phyloP scores from a whole-genome alignment of 805 yeast species.

The Suhomyces tanzawaensis region DNA sequence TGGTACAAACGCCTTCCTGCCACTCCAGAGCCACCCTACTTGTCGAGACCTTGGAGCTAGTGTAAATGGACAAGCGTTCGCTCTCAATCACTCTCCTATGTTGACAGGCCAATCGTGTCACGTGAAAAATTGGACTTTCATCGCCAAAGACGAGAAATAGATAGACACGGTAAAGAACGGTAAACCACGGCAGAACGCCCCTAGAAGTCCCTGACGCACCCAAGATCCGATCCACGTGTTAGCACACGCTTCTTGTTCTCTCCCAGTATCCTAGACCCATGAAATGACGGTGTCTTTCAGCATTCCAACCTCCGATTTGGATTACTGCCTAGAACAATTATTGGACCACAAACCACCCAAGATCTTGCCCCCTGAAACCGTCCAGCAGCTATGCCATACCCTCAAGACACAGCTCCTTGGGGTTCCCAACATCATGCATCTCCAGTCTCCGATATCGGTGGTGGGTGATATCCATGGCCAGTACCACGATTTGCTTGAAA shows the following conservation, averaged over 20 bases:
- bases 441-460: conserved; percentile 84
- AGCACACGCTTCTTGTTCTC: not conserved
- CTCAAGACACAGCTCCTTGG: conserved; percentile 75
- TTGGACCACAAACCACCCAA: conserved; percentile 42
- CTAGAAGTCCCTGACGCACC: not conserved
- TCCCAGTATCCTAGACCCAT: too few species aligned
- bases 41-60: too few species aligned
- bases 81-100: too few species aligned
- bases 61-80: too few species aligned
- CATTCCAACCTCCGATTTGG: conserved; percentile 37
- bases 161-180: not conserved
- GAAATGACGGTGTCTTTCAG: conserved; percentile 30
- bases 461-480: conserved; percentile 99
- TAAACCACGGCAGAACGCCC: not conserved
- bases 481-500: conserved; percentile 88
- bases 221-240: not conserved
- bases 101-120: too few species aligned
- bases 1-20: too few species aligned
- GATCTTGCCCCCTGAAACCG: conserved; percentile 39
- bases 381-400: conserved; percentile 50
- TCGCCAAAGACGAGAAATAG: not conserved
- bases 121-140: too few species aligned
- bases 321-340: conserved; percentile 42
- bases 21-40: too few species aligned
- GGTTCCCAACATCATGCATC: conserved; percentile 84